Evolutionary conservation across 805 yeast species (phyloP), one percentile per base, ranked within the genome.

Genomic region (Zygotorulaspora chibaensis): DNA sequence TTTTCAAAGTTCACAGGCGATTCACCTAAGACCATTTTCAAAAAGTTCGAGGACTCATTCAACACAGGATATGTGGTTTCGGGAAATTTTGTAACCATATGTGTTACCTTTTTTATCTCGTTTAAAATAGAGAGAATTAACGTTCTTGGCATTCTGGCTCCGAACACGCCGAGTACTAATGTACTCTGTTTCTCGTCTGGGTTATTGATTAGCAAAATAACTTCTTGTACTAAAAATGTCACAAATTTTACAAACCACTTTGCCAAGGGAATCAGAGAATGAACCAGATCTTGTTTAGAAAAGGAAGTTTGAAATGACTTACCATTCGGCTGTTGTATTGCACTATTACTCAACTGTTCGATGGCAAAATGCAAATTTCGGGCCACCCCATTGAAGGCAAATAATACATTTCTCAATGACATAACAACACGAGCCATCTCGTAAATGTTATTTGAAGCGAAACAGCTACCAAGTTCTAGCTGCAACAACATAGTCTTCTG

Each of bases 201-300:
- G 13, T 51, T 46, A 38, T 43, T 71, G 43, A 51, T 56, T 23
- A 81, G 55, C 28, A 81, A 76, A 18, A 83, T 58, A 28, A 84
- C 65, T 53, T 91, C 96, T 62, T 90, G 95, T 44, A 81, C 78
- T 34, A 87, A 61, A 51, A 78, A 80, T 1, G 83, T 79, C 44
- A 87, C 72, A 49, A 87, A 78, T 60, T 89, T 96, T 27, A 87
- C 76, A 53, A 87, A 76, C 96, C 97, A 91, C 56, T 87, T 79
- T 8, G 85, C 79, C 33, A 84, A 78, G 0, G 97, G 97, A n/a
- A 87, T 65, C 9, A 81, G 70, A 13, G 80, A 73, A 54, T 82
- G 69, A 3, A 84, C 72, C 50, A 80, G 72, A 54, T 84, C 89
- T 30, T 82, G 83, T 53, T 88, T 71, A 8, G 74, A 69, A 17